Evolutionary conservation across 768 basidiomycete species (phyloP), one percentile per base, ranked within the genome.

Genomic region (Xerocomellus intermedius): DNA sequence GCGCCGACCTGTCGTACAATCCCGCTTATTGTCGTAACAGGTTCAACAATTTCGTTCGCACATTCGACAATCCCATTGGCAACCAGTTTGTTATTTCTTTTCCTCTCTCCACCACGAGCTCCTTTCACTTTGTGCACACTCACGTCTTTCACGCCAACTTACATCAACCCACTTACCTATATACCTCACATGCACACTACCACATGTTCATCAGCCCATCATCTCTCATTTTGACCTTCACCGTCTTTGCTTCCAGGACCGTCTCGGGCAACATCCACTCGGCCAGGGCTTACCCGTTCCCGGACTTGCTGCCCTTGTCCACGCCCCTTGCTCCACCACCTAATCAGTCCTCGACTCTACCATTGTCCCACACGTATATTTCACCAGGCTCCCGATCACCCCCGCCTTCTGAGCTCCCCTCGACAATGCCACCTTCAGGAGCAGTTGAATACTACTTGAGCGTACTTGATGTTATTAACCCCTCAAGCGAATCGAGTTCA

Each of bases 121-220:
- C 39, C 52, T 59, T 26, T 57, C 56, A 63, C 56, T 41, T 43
- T 42, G 52, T 48, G 50, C 60, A 57, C 64, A 47, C 52, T 59
- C 55, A 66, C 67, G 60, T 48, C 57, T 49, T 60, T 68, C 60
- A 68, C 66, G 57, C 54, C 57, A 49, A 56, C 54, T 26, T 59
- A 42, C 54, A 54, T 55, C 46, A 42, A 37, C 45, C 55, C 32
- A 50, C 56, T 54, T 55, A 49, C 51, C 50, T 58, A 54, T 58
- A 64, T 53, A 59, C 54, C 54, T 54, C 59, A 67, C 67, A 69
- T 69, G 65, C 68, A 63, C 47, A 19, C 51, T 24, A 55, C 67
- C 67, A 56, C 67, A 67, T 69, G 67, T 61, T 54, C 68, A 58
- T 63, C 59, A 47, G 35, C 41, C 46, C 61, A 43, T 56, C 67